Conservation (phyloP, 306 rosid genomes). For the Ammopiptanthus mongolicus region DNA sequence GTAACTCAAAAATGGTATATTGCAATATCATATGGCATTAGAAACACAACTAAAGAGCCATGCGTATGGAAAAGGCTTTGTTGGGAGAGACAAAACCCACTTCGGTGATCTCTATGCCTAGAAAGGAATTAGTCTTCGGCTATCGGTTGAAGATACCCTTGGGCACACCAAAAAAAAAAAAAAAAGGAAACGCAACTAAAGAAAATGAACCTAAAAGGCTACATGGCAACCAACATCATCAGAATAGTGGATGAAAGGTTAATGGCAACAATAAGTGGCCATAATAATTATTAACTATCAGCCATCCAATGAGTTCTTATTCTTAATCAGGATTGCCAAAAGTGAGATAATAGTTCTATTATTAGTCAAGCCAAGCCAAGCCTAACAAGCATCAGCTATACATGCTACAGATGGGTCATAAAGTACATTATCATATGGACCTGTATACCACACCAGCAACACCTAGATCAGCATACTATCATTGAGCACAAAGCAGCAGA, state of each 20-base stretch:
- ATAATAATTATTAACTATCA: background rate
- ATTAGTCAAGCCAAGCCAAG: background rate
- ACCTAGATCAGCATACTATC: background rate
- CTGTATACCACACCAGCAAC: background rate
- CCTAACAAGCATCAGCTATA: background rate
- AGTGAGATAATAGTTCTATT: background rate
- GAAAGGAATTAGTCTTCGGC: too few relatives aligned
- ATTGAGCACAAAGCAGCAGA: background rate
- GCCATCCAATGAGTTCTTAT: background rate
- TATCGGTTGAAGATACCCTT: too few relatives aligned
- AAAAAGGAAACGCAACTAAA: background rate
- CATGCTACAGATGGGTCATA: background rate
- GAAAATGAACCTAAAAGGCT: background rate
- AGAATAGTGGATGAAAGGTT: background rate
- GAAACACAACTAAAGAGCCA: background rate
- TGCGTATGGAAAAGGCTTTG: too few relatives aligned
- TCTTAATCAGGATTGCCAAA: background rate
- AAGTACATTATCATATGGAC: slow-evolving; percentile 3
- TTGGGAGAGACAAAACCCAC: too few relatives aligned
- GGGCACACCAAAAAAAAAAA: too few relatives aligned
- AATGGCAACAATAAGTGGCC: background rate
- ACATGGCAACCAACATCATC: background rate
- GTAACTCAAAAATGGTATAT: background rate
- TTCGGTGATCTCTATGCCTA: too few relatives aligned
- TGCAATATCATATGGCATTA: background rate